A percentile compares a stretch with the other conserved stretches of the same genome.
Conservation (phyloP, 2,329 filamentous ascomycete genomes). For the Beauveria brongniartii region DNA sequence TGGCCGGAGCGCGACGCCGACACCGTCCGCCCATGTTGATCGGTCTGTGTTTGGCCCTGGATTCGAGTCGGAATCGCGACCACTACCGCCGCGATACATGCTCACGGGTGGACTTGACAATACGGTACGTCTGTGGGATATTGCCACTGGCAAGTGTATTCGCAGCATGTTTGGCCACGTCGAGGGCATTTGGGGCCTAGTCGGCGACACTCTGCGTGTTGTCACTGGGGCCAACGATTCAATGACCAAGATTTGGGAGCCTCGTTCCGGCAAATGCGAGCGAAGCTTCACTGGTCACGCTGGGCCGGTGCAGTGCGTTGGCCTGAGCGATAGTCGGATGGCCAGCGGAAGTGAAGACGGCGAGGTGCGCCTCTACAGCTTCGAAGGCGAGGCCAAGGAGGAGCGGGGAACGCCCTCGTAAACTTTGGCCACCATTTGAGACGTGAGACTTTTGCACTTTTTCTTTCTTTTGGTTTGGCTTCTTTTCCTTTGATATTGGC, state of each 20-base stretch:
- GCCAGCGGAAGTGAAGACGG: slow-evolving; percentile 91
- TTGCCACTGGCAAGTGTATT: slow-evolving; percentile 69
- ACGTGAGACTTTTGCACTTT: slow-evolving; percentile 23
- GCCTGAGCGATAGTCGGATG: slow-evolving; percentile 80
- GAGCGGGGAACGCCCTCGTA: slow-evolving; percentile 44
- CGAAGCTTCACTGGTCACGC: slow-evolving; percentile 85
- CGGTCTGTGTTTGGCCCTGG: slow-evolving; percentile 50
- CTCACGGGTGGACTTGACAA: slow-evolving; percentile 86
- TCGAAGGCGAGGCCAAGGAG: slow-evolving; percentile 46
- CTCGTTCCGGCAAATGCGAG: slow-evolving; percentile 82
- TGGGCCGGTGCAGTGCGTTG: slow-evolving; percentile 88
- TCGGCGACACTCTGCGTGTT: slow-evolving; percentile 78
- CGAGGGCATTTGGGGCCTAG: slow-evolving; percentile 90
- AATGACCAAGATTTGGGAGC: slow-evolving; percentile 92
- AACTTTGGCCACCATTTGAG: neutral
- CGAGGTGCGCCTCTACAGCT: slow-evolving; percentile 79
- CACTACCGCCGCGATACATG: slow-evolving; percentile 81
- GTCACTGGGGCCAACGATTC: slow-evolving; percentile 88
- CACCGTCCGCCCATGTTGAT: slow-evolving; percentile 29
- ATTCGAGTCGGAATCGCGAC: slow-evolving; percentile 57
- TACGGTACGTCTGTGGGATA: slow-evolving; percentile 90
- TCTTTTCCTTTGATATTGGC: neutral
- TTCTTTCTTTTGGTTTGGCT: neutral
- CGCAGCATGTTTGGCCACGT: slow-evolving; percentile 95
- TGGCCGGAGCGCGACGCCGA: slow-evolving; percentile 35